Conservation (phyloP, 345 rosid genomes). For the Eucalyptus marginata region DNA sequence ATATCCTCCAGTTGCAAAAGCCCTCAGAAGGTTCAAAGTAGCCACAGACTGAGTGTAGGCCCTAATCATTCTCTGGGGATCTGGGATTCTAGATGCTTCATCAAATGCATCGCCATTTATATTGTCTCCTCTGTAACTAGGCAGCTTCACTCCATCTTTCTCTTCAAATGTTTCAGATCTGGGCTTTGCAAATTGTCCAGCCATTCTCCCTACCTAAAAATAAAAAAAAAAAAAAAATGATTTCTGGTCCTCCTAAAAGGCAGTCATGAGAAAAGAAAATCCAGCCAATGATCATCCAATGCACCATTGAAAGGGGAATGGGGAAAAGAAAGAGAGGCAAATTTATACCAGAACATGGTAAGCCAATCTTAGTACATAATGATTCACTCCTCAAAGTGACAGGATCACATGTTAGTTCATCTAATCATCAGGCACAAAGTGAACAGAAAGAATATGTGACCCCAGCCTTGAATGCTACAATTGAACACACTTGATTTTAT, state of each 20-base stretch:
- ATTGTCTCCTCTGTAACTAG: conserved; percentile 31
- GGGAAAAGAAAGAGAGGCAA: not conserved
- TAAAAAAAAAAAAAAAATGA: not conserved
- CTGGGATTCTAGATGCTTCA: conserved; percentile 16
- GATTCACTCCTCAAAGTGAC: not conserved
- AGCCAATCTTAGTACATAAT: not conserved
- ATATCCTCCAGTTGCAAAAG: conserved; percentile 35
- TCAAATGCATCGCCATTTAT: conserved; percentile 28
- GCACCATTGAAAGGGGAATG: not conserved
- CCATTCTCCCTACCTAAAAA: conserved; percentile 31
- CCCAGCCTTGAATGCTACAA: not conserved
- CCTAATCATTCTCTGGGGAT: conserved; percentile 27
- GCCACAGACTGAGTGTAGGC: conserved; percentile 27
- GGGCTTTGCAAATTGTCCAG: conserved; percentile 33
- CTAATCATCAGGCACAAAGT: not conserved
- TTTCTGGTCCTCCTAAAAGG: not conserved
- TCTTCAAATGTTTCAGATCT: conserved; percentile 29
- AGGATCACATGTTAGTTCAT: not conserved
- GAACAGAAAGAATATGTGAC: not conserved
- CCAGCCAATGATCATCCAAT: not conserved
- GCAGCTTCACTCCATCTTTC: conserved; percentile 23
- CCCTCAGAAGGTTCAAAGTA: conserved; percentile 29
- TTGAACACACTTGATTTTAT: not conserved
- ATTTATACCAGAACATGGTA: not conserved
- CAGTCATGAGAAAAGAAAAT: not conserved